Base-by-base conservation (phyloP, 805 yeast species). In the Candida parachauliodes region DNA sequence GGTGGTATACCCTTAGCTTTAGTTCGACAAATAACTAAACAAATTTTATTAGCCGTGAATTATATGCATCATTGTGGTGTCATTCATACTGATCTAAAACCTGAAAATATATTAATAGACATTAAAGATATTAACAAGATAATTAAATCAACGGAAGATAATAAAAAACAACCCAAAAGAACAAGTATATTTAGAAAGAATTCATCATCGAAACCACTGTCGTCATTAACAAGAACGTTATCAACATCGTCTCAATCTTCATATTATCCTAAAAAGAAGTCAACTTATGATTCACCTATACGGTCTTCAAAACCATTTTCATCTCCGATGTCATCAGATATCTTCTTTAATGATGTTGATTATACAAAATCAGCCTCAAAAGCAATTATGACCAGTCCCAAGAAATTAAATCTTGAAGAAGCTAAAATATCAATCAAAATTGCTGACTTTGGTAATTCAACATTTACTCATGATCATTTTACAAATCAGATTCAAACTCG, bases 371-470 rank as follows among this genome's bases (percentile, higher is more conserved):
- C 27, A 32, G 27, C 14, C 2, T 33, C 37, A 12, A 29, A 19
- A 27, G 23, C 35, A 3, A 29, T 24, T 5, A 21, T 21, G 24
- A 7, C 10, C 7, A 14, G 20, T 21, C 37, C 37, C 3, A n/a
- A 20, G 12, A 34, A 34, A 4, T 34, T 22, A n/a, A 5, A n/a
- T 14, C 27, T 28, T 10, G 33, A 36, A 5, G 33, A 15, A 8
- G 24, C 32, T 3, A 33, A 34, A 27, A 48, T 63, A 8, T 45
- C 53, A 1, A 52, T 91, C 28, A 91, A 91, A 58, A 82, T 93
- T 45, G 98, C 96, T 2, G 98, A 91, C 59, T 69, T 88, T 41
- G 97, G 97, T 26, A 88, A 89, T 55, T 94, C 95, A 1, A 87
- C 96, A 47, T 86, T 87, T 80, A 70, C 74, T 4, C 74, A 78